Evolutionary conservation across 2,329 filamentous ascomycete species (phyloP).

Genomic region (Epichloe hybrida): DNA sequence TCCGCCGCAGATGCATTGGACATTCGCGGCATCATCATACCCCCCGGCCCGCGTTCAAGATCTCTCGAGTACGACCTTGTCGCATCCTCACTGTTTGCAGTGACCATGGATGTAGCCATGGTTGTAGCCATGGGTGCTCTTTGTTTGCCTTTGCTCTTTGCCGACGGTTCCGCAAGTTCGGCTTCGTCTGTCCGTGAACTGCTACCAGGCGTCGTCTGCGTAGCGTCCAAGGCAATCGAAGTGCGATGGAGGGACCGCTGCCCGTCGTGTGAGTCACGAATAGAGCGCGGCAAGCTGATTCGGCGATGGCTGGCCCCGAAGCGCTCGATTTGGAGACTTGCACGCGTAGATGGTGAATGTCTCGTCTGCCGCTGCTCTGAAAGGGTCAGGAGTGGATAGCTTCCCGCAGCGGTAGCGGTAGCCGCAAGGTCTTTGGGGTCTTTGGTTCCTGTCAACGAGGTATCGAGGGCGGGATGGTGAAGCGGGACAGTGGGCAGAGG

Average conservation of each 20-base stretch:
- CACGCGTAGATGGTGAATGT: conserved; percentile 28
- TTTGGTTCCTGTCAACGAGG: conserved; percentile 18
- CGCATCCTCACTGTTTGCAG: conserved; percentile 15
- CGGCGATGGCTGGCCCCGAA: conserved; percentile 31
- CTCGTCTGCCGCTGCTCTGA: conserved; percentile 35
- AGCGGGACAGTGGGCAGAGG: conserved; percentile 39
- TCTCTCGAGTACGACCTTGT: conserved; percentile 32
- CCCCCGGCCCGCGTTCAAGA: conserved; percentile 37
- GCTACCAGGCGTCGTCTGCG: neutral
- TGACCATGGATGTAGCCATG: too few species aligned
- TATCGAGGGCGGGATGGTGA: conserved; percentile 28
- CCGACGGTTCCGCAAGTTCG: neutral
- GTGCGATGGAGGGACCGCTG: conserved; percentile 25
- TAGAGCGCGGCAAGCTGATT: conserved; percentile 38
- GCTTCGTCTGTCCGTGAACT: neutral
- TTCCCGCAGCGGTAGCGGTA: conserved; percentile 28
- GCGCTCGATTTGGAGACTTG: conserved; percentile 39
- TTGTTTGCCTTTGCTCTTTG: conserved; percentile 35
- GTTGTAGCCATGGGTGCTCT: conserved; percentile 31
- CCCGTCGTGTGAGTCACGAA: conserved; percentile 41
- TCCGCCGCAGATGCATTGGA: conserved; percentile 37
- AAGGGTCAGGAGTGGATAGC: conserved; percentile 38
- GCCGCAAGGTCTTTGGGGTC: conserved; percentile 22
- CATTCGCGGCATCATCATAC: conserved; percentile 27
- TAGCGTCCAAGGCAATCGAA: neutral